Conservation (phyloP, 305 asterid species). For the Solanum hybrid region DNA sequence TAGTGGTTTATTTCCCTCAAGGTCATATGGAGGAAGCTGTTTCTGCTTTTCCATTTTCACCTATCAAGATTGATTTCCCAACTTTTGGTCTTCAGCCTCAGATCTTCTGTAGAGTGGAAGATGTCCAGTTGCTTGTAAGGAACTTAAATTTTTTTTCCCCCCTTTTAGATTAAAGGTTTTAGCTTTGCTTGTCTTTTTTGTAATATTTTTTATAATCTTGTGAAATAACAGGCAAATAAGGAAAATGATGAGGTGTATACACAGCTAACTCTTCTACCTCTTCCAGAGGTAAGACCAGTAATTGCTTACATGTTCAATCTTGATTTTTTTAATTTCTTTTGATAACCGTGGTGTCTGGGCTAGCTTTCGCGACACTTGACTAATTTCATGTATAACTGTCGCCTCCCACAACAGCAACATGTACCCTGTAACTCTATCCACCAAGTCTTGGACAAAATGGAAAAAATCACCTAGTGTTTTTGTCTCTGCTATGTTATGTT, state of each 20-base stretch:
- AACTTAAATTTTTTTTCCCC: background rate
- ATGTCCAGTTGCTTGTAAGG: slow-evolving; percentile 79
- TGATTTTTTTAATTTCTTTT: background rate
- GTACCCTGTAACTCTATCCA: background rate
- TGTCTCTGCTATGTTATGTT: background rate
- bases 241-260: slow-evolving; percentile 96
- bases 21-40: slow-evolving; percentile 79
- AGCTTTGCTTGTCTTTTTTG: background rate
- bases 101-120: slow-evolving; percentile 78
- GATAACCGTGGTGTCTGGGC: background rate
- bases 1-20: slow-evolving; percentile 82
- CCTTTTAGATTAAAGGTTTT: background rate
- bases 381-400: background rate
- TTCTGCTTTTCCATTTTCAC: slow-evolving; percentile 47
- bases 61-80: slow-evolving; percentile 60
- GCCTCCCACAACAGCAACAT: background rate
- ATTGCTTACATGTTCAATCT: background rate
- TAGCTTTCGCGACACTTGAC: background rate
- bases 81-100: slow-evolving; percentile 74
- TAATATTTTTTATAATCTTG: slow-evolving; percentile 1
- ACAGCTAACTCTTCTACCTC: slow-evolving; percentile 71
- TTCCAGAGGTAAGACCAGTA: slow-evolving; percentile 49
- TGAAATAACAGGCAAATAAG: slow-evolving; percentile 63
- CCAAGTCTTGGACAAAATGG: background rate
- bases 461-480: background rate